Evolutionary conservation across 176 grass and related monocot genomes (phyloP).

Genomic region (Tuctoria greenei): DNA sequence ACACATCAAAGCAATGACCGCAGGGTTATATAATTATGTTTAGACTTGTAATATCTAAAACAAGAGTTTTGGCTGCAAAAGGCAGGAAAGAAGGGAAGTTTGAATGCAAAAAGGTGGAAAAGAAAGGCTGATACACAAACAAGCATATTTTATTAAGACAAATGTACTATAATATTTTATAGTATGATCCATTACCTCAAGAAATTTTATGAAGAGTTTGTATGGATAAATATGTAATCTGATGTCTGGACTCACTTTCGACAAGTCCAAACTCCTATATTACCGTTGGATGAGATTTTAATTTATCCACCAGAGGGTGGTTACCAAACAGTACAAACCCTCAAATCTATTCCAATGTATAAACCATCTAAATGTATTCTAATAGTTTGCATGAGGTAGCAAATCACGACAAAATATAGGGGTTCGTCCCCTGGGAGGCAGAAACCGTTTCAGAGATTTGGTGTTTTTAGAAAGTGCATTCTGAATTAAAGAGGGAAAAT

Average conservation of each 20-base stretch:
- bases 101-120: too few relatives aligned
- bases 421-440: background rate
- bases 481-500: background rate
- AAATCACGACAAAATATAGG: slow-evolving; percentile 28
- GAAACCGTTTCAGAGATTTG: slow-evolving; percentile 14
- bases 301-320: background rate
- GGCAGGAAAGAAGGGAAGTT: background rate
- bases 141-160: slow-evolving; percentile 6
- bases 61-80: background rate
- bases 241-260: background rate
- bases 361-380: slow-evolving; percentile 22
- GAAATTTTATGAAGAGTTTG: background rate
- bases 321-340: background rate
- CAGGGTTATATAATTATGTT: background rate
- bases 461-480: slow-evolving; percentile 1
- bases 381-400: background rate
- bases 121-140: slow-evolving; percentile 1
- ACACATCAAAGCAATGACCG: background rate
- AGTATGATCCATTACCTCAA: background rate
- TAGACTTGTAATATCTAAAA: background rate
- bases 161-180: background rate
- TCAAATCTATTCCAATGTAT: background rate
- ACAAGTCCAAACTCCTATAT: background rate
- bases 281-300: background rate
- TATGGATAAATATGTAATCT: background rate